Evolutionary conservation across 2,329 filamentous ascomycete species (phyloP).

Genomic region (Leptoxyphium fumago): DNA sequence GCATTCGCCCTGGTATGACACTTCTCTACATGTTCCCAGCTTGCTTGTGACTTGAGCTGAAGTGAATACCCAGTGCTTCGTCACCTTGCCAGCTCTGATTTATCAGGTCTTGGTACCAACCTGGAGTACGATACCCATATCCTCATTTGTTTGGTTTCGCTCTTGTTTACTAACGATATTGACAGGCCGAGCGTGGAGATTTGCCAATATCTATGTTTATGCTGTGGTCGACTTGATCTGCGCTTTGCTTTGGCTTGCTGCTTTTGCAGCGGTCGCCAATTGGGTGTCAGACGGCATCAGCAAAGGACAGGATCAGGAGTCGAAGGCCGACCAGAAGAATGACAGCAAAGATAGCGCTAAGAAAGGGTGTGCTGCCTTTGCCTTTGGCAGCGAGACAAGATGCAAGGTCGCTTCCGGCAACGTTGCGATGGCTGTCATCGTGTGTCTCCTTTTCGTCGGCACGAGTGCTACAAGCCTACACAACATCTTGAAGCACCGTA

Average conservation of each 20-base stretch:
- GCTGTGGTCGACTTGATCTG: conserved; percentile 40
- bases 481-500: conserved; percentile 41
- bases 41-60: not conserved
- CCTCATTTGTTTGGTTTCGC: too few species aligned
- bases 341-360: conserved; percentile 12
- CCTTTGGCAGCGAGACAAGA: conserved; percentile 38
- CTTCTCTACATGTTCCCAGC: not conserved
- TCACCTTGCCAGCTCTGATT: conserved; percentile 42
- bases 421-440: conserved; percentile 40
- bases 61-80: conserved; percentile 36
- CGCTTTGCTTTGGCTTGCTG: conserved; percentile 43
- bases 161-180: too few species aligned
- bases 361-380: conserved; percentile 39
- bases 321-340: conserved; percentile 17
- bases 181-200: conserved; percentile 35
- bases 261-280: conserved; percentile 40
- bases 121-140: conserved; percentile 25
- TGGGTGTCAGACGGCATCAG: conserved; percentile 42
- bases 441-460: conserved; percentile 41
- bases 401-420: conserved; percentile 43
- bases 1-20: conserved; percentile 42
- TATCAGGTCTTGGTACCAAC: conserved; percentile 47
- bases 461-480: conserved; percentile 40
- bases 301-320: conserved; percentile 29
- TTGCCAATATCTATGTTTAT: conserved; percentile 47